Evolutionary conservation across 139 green algal genomes (phyloP), one percentile per base, ranked within the genome.

Genomic region (Chlamydomonas eustigma): DNA sequence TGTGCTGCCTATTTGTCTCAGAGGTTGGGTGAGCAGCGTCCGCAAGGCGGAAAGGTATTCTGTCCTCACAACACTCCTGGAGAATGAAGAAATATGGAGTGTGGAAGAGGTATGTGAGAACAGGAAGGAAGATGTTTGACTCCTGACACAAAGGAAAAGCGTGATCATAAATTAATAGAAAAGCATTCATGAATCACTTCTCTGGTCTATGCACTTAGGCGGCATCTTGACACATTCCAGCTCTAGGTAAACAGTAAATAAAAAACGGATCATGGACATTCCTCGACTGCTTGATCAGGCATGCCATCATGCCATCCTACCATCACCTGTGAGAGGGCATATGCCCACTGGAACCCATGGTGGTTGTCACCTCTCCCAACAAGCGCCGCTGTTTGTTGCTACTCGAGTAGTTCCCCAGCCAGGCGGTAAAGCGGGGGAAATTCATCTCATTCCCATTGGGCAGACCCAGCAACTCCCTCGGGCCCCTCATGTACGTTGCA

Each of bases 381-480:
- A 98, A 82, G 28, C 95, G 91, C 39, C 78, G 73, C 82, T 97
- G 91, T 92, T 99, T 99, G 78, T 74, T 82, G 39, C 18, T n/a
- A 30, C 80, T 88, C 5, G 81, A 93, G 86, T 94, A 94, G 73
- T 93, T 91, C 70, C 96, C 96, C 68, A 99, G 83, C 92, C 92
- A 98, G 24, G 91, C 87, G 4, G 92, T 91, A 86, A 99, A 99
- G 30, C 91, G 81, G 0, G 91, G 88, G 81, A 93, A 94, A 84
- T 94, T 93, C 79, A 76, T 76, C 74, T 92, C 87, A 6, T 73
- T 75, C 4, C 90, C 84, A 71, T 86, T 70, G 58, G 44, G 89
- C 6, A 93, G 39, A 4, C 82, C 78, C 31, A 96, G 90, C 0
- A 52, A 69, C 77, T 96, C 88, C 0, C 92, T 75, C 0, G 1